Base-by-base conservation (phyloP, 129 eudicot species). In the Centrapalus pauciflorus region DNA sequence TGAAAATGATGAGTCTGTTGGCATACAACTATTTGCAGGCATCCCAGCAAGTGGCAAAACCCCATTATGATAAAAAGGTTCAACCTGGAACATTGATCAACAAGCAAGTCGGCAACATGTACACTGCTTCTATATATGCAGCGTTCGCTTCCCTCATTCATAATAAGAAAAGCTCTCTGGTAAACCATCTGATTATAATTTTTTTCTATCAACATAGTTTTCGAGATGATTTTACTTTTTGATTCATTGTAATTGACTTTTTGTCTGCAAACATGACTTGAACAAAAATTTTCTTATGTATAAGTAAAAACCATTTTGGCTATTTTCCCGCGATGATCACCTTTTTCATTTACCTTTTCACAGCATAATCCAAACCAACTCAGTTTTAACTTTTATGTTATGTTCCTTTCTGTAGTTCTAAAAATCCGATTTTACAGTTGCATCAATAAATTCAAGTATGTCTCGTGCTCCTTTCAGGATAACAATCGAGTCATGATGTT, bases 51-150 rank as follows among this genome's bases (percentile, higher is more conserved):
- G 87, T 84, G 33, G 91, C 95, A 11, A 90, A 90, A 79, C 75
- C 89, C 7, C 57, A 71, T 29, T 90, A 86, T 54, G 91, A 86
- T 60, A 72, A 61, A 55, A 90, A 83, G 75, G 91, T 90, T 62
- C 83, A 77, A 64, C 97, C 97, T 14, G 69, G 85, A 17, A 90
- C 97, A 23, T 76, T 86, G 55, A 75, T 90, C 41, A 87, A 87
- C 27, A 90, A 90, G 75, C 95, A 90, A 84, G 84, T 90, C 7
- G 97, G 97, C 32, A 90, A 90, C 72, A 90, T 85, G 90, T 90
- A 90, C 73, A 90, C 97, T 16, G 95, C 97, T 56, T 90, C 95
- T 38, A 77, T 90, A 64, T 90, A 90, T 38, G 87, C 95, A 0
- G 97, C 95, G 5, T 82, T 90, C 64, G 97, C 85, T 27, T 90